phyloP scores from a whole-genome alignment of 306 rosid genomes.

The Ziziphus jujuba region DNA sequence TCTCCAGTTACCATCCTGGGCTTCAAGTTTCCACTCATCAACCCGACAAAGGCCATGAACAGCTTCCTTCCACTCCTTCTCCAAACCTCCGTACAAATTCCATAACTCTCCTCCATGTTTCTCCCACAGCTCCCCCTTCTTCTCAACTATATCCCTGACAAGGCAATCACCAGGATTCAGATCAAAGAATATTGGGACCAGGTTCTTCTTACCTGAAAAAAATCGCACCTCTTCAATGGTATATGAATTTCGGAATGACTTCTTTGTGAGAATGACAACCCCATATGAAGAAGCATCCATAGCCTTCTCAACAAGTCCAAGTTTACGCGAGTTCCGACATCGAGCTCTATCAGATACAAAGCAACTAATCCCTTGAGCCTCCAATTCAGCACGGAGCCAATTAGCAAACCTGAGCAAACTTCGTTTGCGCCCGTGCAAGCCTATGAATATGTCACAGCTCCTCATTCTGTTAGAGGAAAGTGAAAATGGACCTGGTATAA shows the following conservation, averaged over 20 bases:
- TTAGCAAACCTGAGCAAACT: constrained; percentile 60
- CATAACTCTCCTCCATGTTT: constrained; percentile 83
- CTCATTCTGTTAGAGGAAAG: constrained; percentile 63
- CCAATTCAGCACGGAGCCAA: constrained; percentile 85
- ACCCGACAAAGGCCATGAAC: constrained; percentile 67
- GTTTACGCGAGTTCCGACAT: constrained; percentile 65
- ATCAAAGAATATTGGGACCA: constrained; percentile 83
- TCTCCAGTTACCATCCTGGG: constrained; percentile 85
- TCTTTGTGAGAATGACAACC: constrained; percentile 65
- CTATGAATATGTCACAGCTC: constrained; percentile 78
- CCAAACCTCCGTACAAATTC: constrained; percentile 76
- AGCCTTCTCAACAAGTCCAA: constrained; percentile 61
- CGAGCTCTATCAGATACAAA: constrained; percentile 74
- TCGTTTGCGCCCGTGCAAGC: constrained; percentile 67
- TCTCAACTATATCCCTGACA: constrained; percentile 83
- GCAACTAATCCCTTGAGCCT: constrained; percentile 83
- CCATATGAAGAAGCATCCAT: constrained; percentile 90
- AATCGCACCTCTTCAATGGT: constrained; percentile 76
- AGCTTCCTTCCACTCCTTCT: constrained; percentile 84
- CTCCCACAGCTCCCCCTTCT: constrained; percentile 90
- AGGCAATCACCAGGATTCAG: constrained; percentile 76
- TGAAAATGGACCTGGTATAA: constrained; percentile 51
- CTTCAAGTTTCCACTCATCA: constrained; percentile 90
- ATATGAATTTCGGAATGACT: constrained; percentile 78
- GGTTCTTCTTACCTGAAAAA: constrained; percentile 69